phyloP scores from a whole-genome alignment of 2,329 filamentous ascomycete species.

The Exserohilum rostratum region DNA sequence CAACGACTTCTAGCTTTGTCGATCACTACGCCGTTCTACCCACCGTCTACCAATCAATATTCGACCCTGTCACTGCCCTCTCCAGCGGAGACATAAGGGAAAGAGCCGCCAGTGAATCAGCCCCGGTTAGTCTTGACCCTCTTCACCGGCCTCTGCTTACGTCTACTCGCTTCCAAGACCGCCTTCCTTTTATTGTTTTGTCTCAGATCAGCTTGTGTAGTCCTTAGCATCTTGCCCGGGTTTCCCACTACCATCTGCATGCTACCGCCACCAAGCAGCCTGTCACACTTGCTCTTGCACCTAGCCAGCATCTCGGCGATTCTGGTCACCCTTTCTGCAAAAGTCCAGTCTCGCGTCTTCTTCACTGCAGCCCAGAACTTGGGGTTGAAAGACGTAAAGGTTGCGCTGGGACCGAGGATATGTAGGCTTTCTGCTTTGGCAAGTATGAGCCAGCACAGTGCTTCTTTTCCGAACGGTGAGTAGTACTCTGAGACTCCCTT shows the following conservation, averaged over 20 bases:
- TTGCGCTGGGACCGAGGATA: not conserved
- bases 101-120: not conserved
- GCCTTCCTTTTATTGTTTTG: not conserved
- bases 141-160: not conserved
- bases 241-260: slow-evolving; percentile 3
- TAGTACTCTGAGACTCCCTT: slow-evolving; percentile 1
- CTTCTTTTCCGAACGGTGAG: not conserved
- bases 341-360: not conserved
- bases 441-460: slow-evolving; percentile 6
- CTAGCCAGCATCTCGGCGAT: slow-evolving; percentile 2
- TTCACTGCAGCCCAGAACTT: not conserved
- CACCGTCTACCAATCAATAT: no score
- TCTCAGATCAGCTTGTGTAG: not conserved
- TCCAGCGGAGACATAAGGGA: not conserved
- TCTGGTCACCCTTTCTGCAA: not conserved
- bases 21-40: no score
- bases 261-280: slow-evolving; percentile 1
- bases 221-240: not conserved
- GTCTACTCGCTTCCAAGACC: not conserved
- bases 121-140: not conserved
- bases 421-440: slow-evolving; percentile 2
- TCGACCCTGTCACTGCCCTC: no score
- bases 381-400: not conserved
- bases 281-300: slow-evolving; percentile 9
- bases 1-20: not conserved